Evolutionary conservation across 257 asterid genomes (phyloP).

Genomic region (Solanum verrucosum): DNA sequence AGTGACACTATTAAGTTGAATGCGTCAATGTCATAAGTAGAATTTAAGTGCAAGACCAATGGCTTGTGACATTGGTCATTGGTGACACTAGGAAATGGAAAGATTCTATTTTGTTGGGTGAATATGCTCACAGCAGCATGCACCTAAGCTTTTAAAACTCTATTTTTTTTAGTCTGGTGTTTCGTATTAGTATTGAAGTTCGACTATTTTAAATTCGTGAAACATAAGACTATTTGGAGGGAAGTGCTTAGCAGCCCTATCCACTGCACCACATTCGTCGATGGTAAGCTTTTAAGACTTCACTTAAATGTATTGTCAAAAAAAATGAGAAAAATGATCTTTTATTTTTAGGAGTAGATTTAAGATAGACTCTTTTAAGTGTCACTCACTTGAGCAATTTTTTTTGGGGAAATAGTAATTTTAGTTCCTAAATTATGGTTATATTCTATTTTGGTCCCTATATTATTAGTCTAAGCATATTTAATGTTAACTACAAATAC

Average conservation of each 20-base stretch:
- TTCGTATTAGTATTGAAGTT: background rate
- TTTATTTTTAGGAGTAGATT: too few species aligned
- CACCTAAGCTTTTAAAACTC: background rate
- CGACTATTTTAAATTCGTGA: too few species aligned
- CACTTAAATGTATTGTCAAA: background rate
- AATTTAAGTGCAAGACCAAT: background rate
- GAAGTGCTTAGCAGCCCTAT: too few species aligned
- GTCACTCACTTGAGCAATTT: background rate
- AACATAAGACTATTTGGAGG: too few species aligned
- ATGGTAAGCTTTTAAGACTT: background rate
- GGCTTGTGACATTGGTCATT: background rate
- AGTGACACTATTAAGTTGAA: background rate
- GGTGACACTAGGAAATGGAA: background rate
- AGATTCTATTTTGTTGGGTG: background rate
- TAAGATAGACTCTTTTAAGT: background rate
- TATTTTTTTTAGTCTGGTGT: rapidly evolving
- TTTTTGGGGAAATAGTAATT: too few species aligned
- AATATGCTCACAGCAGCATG: background rate
- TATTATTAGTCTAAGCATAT: background rate
- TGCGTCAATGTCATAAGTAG: background rate
- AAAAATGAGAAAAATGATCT: background rate
- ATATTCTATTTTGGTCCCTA: background rate
- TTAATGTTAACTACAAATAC: background rate
- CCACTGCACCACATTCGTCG: rapidly evolving
- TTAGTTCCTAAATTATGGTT: background rate